Base-by-base conservation (phyloP, 163 green algal genomes). In the Prototheca cutis region DNA sequence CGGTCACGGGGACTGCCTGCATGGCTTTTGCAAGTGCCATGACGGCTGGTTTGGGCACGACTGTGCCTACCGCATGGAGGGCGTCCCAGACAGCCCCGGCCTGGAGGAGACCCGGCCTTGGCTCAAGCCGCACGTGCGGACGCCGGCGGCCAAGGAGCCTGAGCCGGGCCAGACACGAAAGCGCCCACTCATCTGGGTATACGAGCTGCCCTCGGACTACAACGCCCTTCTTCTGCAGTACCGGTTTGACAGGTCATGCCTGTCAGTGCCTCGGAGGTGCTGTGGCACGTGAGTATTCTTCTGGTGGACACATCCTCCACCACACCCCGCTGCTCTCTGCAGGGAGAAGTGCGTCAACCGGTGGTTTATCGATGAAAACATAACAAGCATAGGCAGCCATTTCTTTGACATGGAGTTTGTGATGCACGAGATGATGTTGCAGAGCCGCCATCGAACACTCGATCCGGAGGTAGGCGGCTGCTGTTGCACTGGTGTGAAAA, bases 381-480 rank as follows among this genome's bases (percentile, higher is more conserved):
- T n/a, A n/a, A n/a, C n/a, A n/a, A n/a, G n/a, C n/a, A n/a, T n/a
- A n/a, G n/a, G n/a, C n/a, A n/a, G n/a, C n/a, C n/a, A n/a, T n/a
- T n/a, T n/a, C n/a, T n/a, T n/a, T n/a, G n/a, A n/a, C n/a, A n/a
- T n/a, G n/a, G n/a, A n/a, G n/a, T n/a, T n/a, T n/a, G n/a, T n/a
- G n/a, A 47, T 85, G 29, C 79, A 88, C 48, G 80, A 88, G 67
- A 57, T 75, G 40, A 57, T 91, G 53, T 66, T 88, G 66, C 74
- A 80, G 51, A 87, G 75, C 61, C 47, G 59, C 4, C 74, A 90
- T 70, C 68, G 83, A 48, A 90, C 85, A 0, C 67, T 89, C 5
- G 74, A 93, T 53, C 78, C 80, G n/a, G 82, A 87, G 54, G 77
- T 84, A 53, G 28, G 42, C 13, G 13, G 17, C 0, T 45, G n/a